phyloP scores from a whole-genome alignment of 441 rosid genomes.

The Pelargonium myrrhifolium region DNA sequence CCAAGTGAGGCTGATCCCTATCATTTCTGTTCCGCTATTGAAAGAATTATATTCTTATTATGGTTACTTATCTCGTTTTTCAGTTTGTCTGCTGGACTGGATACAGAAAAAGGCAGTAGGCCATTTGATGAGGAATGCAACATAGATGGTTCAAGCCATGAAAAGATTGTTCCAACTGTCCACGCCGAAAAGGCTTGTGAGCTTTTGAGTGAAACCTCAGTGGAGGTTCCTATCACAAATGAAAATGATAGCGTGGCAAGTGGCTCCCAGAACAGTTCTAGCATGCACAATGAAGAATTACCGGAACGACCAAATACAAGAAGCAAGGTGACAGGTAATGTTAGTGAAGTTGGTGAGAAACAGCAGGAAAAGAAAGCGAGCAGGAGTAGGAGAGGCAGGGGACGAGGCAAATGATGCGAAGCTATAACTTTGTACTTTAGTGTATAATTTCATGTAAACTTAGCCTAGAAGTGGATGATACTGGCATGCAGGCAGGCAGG shows the following conservation, averaged over 20 bases:
- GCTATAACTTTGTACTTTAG: constrained; percentile 5
- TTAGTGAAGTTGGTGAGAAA: constrained; percentile 31
- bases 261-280: constrained; percentile 48
- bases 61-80: constrained; percentile 10
- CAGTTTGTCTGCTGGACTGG: constrained; percentile 34
- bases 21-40: neutral
- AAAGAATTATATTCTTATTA: constrained; percentile 1
- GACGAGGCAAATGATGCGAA: constrained; percentile 30
- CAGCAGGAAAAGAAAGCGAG: constrained; percentile 31
- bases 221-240: constrained; percentile 33
- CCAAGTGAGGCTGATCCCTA: constrained; percentile 30
- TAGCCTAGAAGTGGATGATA: constrained; percentile 11
- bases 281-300: constrained; percentile 38
- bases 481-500: constrained; percentile 10
- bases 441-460: constrained; percentile 28
- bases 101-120: constrained; percentile 28
- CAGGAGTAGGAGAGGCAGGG: constrained; percentile 46
- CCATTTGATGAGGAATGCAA: constrained; percentile 27
- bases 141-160: constrained; percentile 19
- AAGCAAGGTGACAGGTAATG: constrained; percentile 26
- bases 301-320: constrained; percentile 29
- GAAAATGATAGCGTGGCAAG: constrained; percentile 26
- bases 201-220: constrained; percentile 32
- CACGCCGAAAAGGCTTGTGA: constrained; percentile 22
- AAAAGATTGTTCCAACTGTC: constrained; percentile 11